Conservation (phyloP, 2,329 filamentous ascomycete species). For the Leptoxyphium fumago region DNA sequence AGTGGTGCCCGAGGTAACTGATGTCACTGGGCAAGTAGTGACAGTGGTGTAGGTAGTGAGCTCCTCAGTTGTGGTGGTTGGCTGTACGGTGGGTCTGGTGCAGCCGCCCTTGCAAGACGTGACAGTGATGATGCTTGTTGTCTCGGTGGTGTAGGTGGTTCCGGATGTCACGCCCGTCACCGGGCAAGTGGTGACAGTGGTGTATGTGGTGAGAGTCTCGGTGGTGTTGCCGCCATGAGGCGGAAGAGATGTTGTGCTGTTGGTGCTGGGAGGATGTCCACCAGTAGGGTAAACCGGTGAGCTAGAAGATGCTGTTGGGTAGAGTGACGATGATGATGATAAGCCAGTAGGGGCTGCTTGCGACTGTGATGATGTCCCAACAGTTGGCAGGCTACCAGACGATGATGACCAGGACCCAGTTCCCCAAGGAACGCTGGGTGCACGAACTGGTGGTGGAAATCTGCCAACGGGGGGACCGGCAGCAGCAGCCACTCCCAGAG, state of each 20-base stretch:
- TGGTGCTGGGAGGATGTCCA: background rate
- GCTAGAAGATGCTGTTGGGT: background rate
- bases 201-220: constrained; percentile 16
- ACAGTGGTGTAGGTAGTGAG: constrained; percentile 18
- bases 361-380: no score
- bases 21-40: constrained; percentile 19
- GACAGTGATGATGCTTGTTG: constrained; percentile 24
- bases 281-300: background rate
- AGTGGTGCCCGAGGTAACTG: constrained; percentile 5
- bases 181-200: constrained; percentile 20
- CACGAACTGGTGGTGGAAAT: background rate
- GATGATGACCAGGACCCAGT: background rate
- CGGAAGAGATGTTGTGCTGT: background rate
- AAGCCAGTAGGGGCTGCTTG: background rate
- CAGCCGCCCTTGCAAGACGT: constrained; percentile 25
- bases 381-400: background rate
- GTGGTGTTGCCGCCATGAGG: background rate
- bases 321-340: background rate
- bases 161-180: constrained; percentile 6
- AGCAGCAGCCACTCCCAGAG: background rate
- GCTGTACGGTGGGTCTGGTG: constrained; percentile 4
- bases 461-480: background rate
- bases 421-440: background rate
- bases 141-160: constrained; percentile 18
- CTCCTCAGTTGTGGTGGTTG: constrained; percentile 5